phyloP scores from a whole-genome alignment of 768 basidiomycete species.

The Leccinum longicurvipes region DNA sequence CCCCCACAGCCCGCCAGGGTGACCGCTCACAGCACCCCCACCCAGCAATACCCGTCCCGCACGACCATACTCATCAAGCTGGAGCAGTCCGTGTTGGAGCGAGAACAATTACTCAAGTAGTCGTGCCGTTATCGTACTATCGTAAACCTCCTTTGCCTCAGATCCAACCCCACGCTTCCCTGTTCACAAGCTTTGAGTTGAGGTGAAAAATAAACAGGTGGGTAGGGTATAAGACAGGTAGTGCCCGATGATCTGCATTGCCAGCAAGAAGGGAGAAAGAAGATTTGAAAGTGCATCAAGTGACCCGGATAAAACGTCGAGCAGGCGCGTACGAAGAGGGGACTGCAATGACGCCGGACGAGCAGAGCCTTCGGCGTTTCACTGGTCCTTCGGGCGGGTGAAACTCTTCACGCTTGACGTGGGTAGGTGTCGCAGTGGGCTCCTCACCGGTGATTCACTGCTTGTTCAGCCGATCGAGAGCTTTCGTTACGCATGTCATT shows the following conservation, averaged over 20 bases:
- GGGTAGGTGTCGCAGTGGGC: too few species aligned
- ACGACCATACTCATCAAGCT: constrained; percentile 98
- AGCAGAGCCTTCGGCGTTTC: constrained; percentile 14
- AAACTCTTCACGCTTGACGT: neutral
- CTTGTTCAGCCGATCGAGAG: too few species aligned
- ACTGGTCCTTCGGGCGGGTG: neutral
- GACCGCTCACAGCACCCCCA: constrained; percentile 92
- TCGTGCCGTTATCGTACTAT: neutral
- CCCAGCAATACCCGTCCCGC: constrained; percentile 70
- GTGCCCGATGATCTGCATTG: too few species aligned
- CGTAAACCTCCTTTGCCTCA: neutral
- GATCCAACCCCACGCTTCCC: neutral
- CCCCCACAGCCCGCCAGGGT: constrained; percentile 83
- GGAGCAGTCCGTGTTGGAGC: constrained; percentile 87
- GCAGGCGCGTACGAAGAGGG: neutral
- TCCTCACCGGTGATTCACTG: too few species aligned
- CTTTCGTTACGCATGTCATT: too few species aligned
- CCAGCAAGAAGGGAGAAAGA: too few species aligned
- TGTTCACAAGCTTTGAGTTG: neutral
- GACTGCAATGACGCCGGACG: neutral
- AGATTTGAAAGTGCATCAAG: neutral
- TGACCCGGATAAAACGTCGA: neutral
- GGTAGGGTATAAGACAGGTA: too few species aligned
- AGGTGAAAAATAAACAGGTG: neutral
- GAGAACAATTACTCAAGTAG: constrained; percentile 56